Evolutionary conservation across 2,329 filamentous ascomycete species (phyloP), one percentile per base, ranked within the genome.

Genomic region (Exophiala mesophila): DNA sequence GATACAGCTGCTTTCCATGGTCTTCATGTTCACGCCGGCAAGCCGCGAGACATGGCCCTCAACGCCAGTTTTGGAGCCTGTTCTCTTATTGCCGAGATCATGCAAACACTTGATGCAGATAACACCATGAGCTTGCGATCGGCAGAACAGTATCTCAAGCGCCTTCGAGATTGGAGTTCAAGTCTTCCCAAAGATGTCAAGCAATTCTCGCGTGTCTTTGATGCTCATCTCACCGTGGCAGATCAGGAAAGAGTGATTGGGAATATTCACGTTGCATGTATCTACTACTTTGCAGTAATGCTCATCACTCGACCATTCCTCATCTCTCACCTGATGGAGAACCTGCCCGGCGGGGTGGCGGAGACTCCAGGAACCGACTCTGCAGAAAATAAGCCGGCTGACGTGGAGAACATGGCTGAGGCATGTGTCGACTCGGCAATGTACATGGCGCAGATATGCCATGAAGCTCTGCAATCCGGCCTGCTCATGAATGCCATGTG

Each of bases 271-370:
- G 68, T 80, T 4, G 72, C 74, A 0, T 78, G 75, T 43, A 61
- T 72, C 0, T 80, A 80, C 50, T 78, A 80, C 49, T 76, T 78
- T 41, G 72, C 74, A 0, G 72, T 79, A 1, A 78, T 76, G 15
- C 56, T 79, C 1, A 72, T 74, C 2, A 78, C 75, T 0, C 64
- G 76, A 1, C 76, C 75, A 0, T 72, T 79, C 19, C 56, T 80
- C 6, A 73, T 78, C 17, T 72, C 68, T 9, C 63, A 67, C 3
- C 57, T 78, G 1, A 69, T 70, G 3, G 28, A 38, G 10, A 34
- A 47, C 19, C 15, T 52, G 17, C 40, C 41, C 8, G 31, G 41
- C 6, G 32, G 6, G n/a, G 30, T 26, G 12, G 26, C 15, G 18
- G 30, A 43, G 12, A 28, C 21, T 4, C 21, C 21, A 9, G 35